Evolutionary conservation across 805 yeast species (phyloP).

Genomic region (Lipomyces chichibuensis): DNA sequence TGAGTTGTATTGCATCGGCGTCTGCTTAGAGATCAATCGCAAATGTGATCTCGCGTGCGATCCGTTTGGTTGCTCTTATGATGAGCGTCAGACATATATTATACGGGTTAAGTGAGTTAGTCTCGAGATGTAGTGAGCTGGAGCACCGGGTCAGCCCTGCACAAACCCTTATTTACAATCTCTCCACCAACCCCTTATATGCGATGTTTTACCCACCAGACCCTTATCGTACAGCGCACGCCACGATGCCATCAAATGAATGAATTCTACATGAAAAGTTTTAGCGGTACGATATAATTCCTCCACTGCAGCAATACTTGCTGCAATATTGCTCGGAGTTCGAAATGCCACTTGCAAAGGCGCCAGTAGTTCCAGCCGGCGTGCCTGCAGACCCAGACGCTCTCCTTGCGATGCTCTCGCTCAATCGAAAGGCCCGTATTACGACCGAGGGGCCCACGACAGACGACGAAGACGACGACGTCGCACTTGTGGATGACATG

Average conservation of each 20-base stretch:
- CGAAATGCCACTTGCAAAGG: slow-evolving; percentile 19
- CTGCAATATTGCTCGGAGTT: not conserved
- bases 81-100: not conserved
- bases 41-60: not conserved
- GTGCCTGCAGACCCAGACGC: slow-evolving; percentile 24
- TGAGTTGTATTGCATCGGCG: not conserved
- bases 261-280: too few relatives aligned
- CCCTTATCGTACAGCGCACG: too few relatives aligned
- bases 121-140: not conserved
- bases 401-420: slow-evolving; percentile 22
- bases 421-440: slow-evolving; percentile 19
- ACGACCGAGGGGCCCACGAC: slow-evolving; percentile 19
- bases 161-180: not conserved
- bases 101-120: not conserved
- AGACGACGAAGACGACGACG: slow-evolving; percentile 26
- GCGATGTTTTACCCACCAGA: too few relatives aligned
- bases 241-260: too few relatives aligned
- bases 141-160: not conserved
- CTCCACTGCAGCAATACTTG: not conserved
- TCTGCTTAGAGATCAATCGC: not conserved
- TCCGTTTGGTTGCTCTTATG: not conserved
- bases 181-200: not conserved
- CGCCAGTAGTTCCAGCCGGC: slow-evolving; percentile 1
- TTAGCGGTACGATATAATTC: too few relatives aligned
- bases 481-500: slow-evolving; percentile 10